Conservation (phyloP, 2,329 filamentous ascomycete species). For the Furcasterigmium sp. region DNA sequence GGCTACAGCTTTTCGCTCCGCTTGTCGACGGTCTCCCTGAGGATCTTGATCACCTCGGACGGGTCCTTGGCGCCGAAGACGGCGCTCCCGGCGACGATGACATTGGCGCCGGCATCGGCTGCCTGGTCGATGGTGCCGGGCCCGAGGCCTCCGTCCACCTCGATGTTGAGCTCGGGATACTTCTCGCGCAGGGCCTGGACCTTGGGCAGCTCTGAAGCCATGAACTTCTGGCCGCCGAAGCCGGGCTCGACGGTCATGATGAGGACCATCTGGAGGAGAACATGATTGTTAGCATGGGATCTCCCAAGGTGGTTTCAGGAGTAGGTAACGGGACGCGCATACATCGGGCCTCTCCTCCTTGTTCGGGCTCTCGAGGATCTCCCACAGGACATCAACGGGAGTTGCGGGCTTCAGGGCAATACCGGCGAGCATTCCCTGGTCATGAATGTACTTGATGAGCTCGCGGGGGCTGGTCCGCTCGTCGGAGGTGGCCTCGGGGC, state of each 20-base stretch:
- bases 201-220: slow-evolving; percentile 92
- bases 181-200: slow-evolving; percentile 74
- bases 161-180: slow-evolving; percentile 92
- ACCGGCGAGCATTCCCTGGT: slow-evolving; percentile 80
- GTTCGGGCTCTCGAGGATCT: slow-evolving; percentile 71
- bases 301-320: too few relatives aligned
- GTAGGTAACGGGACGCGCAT: slow-evolving; percentile 31
- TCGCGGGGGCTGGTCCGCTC: slow-evolving; percentile 75
- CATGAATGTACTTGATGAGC: slow-evolving; percentile 86
- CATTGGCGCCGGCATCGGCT: slow-evolving; percentile 92
- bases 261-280: slow-evolving; percentile 76
- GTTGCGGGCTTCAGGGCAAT: slow-evolving; percentile 96
- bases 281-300: slow-evolving; percentile 1
- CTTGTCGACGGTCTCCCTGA: slow-evolving; percentile 75
- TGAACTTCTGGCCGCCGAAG: slow-evolving; percentile 98
- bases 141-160: slow-evolving; percentile 90
- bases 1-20: slow-evolving; percentile 32
- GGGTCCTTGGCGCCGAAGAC: slow-evolving; percentile 93
- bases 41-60: slow-evolving; percentile 73
- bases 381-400: slow-evolving; percentile 84
- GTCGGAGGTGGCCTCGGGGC: slow-evolving; percentile 64
- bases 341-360: slow-evolving; percentile 83
- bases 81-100: slow-evolving; percentile 94
- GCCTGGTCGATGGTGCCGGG: slow-evolving; percentile 88
- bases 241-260: slow-evolving; percentile 98